A percentile compares a stretch with the other conserved stretches of the same genome.
Evolutionary conservation across 176 grass and related monocot genomes (phyloP).

Genomic region (Aegilops bicornis): DNA sequence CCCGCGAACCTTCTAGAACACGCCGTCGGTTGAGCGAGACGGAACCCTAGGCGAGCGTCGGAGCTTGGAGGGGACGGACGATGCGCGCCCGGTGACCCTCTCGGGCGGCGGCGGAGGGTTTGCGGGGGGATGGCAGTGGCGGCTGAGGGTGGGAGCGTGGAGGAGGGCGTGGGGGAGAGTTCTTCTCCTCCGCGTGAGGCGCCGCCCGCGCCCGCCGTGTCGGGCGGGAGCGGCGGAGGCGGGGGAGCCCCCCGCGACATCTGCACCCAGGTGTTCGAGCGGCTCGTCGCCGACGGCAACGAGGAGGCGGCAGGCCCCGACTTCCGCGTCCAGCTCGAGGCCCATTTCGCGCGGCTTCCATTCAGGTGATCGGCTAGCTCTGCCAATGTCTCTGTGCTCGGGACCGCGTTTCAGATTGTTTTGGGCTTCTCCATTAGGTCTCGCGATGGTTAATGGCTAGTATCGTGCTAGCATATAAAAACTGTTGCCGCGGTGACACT

Average conservation of each 20-base stretch:
- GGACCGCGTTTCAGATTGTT: not conserved
- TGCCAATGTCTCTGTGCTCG: not conserved
- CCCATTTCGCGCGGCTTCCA: constrained; percentile 77
- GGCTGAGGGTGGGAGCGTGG: constrained; percentile 41
- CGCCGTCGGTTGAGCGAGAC: constrained; percentile 8
- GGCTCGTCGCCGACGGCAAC: constrained; percentile 70
- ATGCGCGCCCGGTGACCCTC: constrained; percentile 40
- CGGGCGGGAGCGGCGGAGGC: constrained; percentile 18
- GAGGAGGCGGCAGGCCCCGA: constrained; percentile 63
- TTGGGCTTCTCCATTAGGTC: not conserved
- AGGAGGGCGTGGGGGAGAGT: constrained; percentile 96
- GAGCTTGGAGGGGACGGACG: not conserved
- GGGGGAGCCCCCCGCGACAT: constrained; percentile 37
- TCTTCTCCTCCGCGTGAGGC: constrained; percentile 62
- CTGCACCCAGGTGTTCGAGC: constrained; percentile 56
- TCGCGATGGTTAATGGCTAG: not conserved
- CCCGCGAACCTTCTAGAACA: constrained; percentile 42
- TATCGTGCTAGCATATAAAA: not conserved
- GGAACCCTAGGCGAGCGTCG: not conserved
- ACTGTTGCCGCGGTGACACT: not conserved
- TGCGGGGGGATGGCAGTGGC: constrained; percentile 18
- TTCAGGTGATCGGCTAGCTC: constrained; percentile 48
- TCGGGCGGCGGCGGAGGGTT: not conserved
- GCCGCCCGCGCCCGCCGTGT: constrained; percentile 18
- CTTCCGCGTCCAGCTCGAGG: constrained; percentile 63